Conservation (phyloP, 2,329 filamentous ascomycete species). For the Fusarium sp. region DNA sequence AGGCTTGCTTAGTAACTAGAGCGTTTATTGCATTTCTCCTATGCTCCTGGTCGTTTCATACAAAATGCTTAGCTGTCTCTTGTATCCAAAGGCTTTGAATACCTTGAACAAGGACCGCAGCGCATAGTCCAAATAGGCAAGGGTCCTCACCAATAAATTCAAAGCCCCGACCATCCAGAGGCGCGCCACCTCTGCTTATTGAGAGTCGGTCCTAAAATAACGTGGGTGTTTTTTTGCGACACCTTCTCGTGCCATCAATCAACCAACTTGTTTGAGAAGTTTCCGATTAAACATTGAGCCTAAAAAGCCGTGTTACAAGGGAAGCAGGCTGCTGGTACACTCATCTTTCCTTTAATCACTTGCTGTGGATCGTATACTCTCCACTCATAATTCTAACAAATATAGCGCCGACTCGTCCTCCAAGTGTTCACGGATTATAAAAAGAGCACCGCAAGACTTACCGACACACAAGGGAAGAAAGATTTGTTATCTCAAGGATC, state of each 20-base stretch:
- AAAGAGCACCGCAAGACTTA: too few species aligned
- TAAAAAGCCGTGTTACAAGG: conserved; percentile 70
- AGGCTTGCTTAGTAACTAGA: conserved; percentile 68
- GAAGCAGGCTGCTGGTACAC: conserved; percentile 66
- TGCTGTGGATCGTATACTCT: too few species aligned
- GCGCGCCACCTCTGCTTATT: conserved; percentile 71
- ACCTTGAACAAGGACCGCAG: conserved; percentile 67
- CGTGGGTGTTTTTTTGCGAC: conserved; percentile 70
- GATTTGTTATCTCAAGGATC: too few species aligned
- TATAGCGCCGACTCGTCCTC: too few species aligned
- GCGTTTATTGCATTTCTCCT: conserved; percentile 69
- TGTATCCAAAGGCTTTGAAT: conserved; percentile 71
- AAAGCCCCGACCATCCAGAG: conserved; percentile 72
- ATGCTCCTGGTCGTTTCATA: conserved; percentile 74
- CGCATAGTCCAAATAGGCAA: conserved; percentile 68
- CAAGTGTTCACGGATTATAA: too few species aligned
- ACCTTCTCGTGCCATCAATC: conserved; percentile 67
- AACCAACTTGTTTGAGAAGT: conserved; percentile 66
- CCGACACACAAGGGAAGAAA: too few species aligned
- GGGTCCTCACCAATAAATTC: conserved; percentile 73
- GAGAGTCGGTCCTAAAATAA: conserved; percentile 73
- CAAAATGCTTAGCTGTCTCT: conserved; percentile 73
- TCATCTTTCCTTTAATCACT: too few species aligned
- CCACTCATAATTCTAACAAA: too few species aligned
- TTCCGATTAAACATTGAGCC: conserved; percentile 71